Percentiles rank a stretch among this genome's conserved stretches.
These are phyloP conservation scores for Tranzscheliella williamsii DNA, from an alignment of 1,284 basidiomycete species.

Conservation along the genomic window DNA sequence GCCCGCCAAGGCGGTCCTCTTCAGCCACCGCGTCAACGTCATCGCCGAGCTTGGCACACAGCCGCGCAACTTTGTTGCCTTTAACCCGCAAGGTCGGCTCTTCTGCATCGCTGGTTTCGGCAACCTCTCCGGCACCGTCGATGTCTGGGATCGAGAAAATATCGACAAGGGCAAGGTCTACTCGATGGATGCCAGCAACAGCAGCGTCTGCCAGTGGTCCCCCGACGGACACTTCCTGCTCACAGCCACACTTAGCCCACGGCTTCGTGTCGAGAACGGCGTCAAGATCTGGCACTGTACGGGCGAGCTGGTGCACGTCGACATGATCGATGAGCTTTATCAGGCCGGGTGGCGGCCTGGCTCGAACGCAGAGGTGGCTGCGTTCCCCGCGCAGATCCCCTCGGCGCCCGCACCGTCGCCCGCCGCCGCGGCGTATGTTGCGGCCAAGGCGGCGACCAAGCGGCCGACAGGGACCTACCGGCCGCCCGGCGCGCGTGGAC, in stretches of 20 bases:
- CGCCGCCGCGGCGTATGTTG: slow-evolving; percentile 64
- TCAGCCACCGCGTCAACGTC: slow-evolving; percentile 84
- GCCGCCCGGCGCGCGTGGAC: slow-evolving; percentile 73
- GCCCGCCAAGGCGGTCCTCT: slow-evolving; percentile 90
- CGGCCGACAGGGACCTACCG: slow-evolving; percentile 61
- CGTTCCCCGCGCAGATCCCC: slow-evolving; percentile 77
- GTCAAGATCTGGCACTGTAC: slow-evolving; percentile 94
- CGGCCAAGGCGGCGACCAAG: slow-evolving; percentile 48
- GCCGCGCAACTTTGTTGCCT: slow-evolving; percentile 87
- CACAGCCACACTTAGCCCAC: slow-evolving; percentile 89
- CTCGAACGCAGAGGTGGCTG: slow-evolving; percentile 69
- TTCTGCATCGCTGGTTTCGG: slow-evolving; percentile 91
- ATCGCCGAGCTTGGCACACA: slow-evolving; percentile 87
- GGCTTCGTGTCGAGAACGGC: slow-evolving; percentile 93
- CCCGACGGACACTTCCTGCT: slow-evolving; percentile 89
- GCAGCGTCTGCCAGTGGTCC: slow-evolving; percentile 91
- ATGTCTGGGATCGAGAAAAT: slow-evolving; percentile 85
- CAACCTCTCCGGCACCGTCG: slow-evolving; percentile 89
- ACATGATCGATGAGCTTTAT: slow-evolving; percentile 81
- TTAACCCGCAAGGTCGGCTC: slow-evolving; percentile 91
- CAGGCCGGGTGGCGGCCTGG: slow-evolving; percentile 82
- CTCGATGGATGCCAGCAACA: slow-evolving; percentile 89
- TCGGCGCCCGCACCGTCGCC: slow-evolving; percentile 72
- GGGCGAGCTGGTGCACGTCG: slow-evolving; percentile 79
- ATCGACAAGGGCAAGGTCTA: slow-evolving; percentile 73